Evolutionary conservation across 495 filamentous ascomycete genomes (phyloP).

Genomic region (Talaromyces stipitatus): DNA sequence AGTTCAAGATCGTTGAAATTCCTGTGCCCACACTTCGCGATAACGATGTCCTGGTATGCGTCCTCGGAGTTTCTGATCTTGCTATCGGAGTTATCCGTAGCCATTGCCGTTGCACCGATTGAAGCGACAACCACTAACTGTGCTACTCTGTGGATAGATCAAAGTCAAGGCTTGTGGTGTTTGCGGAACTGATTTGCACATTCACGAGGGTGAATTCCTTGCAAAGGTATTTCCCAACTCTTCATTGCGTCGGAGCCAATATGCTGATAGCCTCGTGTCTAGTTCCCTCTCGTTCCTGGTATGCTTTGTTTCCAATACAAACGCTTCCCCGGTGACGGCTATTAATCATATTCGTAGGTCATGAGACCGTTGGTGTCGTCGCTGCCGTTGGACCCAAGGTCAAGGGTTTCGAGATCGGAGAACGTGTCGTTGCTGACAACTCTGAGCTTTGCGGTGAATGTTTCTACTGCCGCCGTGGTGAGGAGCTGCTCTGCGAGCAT

Average conservation of each 20-base stretch:
- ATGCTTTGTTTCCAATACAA: background rate
- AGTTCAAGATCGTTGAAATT: conserved; percentile 50
- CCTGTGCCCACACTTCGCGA: conserved; percentile 52
- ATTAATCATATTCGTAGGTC: conserved; percentile 13
- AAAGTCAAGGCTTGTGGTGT: conserved; percentile 61
- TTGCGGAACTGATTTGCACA: conserved; percentile 60
- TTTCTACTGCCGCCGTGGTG: conserved; percentile 66
- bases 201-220: conserved; percentile 58
- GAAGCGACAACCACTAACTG: conserved; percentile 3
- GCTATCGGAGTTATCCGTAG: background rate
- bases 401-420: conserved; percentile 55
- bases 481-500: conserved; percentile 63
- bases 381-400: conserved; percentile 50
- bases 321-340: background rate
- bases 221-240: conserved; percentile 40
- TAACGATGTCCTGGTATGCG: conserved; percentile 48
- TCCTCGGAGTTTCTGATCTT: background rate
- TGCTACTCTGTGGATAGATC: conserved; percentile 18
- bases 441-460: conserved; percentile 62
- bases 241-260: background rate
- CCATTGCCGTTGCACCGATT: background rate
- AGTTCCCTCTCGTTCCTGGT: conserved; percentile 53
- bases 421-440: conserved; percentile 52
- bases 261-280: conserved; percentile 12
- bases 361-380: conserved; percentile 46